Conservation (phyloP, 768 basidiomycete species). For the Clitopilus hobsonii region DNA sequence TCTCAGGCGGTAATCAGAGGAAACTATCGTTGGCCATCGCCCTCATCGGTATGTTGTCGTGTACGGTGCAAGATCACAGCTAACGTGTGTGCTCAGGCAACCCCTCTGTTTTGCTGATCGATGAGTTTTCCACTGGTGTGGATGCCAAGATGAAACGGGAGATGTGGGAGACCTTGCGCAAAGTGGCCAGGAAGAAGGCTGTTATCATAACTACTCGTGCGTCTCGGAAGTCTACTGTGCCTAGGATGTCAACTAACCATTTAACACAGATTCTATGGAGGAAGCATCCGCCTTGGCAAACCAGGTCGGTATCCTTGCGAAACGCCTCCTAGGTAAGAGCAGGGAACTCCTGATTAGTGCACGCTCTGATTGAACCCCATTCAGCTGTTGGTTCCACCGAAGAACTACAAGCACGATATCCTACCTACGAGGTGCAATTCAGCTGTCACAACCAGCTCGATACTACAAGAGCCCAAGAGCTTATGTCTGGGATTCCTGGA, state of each 20-base stretch:
- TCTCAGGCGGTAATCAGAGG: constrained; percentile 76
- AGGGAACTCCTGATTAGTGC: background rate
- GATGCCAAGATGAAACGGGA: constrained; percentile 80
- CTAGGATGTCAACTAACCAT: background rate
- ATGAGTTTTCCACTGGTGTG: constrained; percentile 78
- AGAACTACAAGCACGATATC: constrained; percentile 59
- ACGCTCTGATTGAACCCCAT: background rate
- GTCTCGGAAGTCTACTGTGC: constrained; percentile 16
- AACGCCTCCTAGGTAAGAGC: constrained; percentile 55
- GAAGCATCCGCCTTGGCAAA: constrained; percentile 73
- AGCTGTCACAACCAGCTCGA: constrained; percentile 59
- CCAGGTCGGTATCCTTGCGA: constrained; percentile 74
- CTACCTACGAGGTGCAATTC: constrained; percentile 73
- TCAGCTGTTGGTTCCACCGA: constrained; percentile 63
- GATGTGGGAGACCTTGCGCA: constrained; percentile 70
- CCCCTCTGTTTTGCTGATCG: constrained; percentile 71
- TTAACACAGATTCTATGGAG: constrained; percentile 64
- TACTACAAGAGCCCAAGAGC: constrained; percentile 43
- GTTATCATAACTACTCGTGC: constrained; percentile 66
- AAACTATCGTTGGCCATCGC: constrained; percentile 74
- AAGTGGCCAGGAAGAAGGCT: constrained; percentile 60
- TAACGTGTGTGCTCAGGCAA: constrained; percentile 51
- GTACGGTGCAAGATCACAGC: background rate
- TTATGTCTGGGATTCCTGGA: constrained; percentile 60
- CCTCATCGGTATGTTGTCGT: constrained; percentile 43